Percentiles rank a stretch among this genome's conserved stretches.
These are phyloP conservation scores for Aaosphaeria arxii DNA, from an alignment of 2,329 filamentous ascomycete genomes.

Conservation along the genomic window DNA sequence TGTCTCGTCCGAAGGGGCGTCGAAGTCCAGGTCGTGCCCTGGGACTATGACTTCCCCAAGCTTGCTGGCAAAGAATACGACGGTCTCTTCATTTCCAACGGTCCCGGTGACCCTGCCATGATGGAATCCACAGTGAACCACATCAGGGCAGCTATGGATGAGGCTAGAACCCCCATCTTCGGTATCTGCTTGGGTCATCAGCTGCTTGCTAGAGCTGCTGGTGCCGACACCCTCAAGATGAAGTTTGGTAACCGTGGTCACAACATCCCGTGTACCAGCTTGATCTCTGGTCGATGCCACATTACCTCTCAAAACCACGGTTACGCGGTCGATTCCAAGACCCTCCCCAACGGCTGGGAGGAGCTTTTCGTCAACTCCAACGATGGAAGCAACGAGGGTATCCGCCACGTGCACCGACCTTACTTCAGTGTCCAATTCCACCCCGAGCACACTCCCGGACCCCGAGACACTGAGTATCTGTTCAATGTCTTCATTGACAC, in stretches of 20 bases:
- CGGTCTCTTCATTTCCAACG: constrained; percentile 96
- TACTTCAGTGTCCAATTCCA: constrained; percentile 99
- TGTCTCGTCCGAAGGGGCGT: constrained; percentile 89
- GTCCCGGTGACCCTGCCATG: constrained; percentile 89
- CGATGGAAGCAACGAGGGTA: constrained; percentile 96
- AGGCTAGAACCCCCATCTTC: constrained; percentile 83
- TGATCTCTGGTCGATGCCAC: constrained; percentile 94
- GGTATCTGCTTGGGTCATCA: constrained; percentile 97
- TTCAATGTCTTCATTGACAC: constrained; percentile 96
- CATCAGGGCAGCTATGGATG: constrained; percentile 71
- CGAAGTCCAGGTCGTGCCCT: constrained; percentile 91
- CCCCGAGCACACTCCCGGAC: constrained; percentile 93
- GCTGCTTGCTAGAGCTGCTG: constrained; percentile 82
- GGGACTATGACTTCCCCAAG: constrained; percentile 86
- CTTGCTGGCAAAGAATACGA: constrained; percentile 83
- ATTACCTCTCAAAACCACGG: constrained; percentile 99
- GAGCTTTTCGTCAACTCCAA: constrained; percentile 98
- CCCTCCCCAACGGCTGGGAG: constrained; percentile 75
- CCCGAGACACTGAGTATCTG: constrained; percentile 90
- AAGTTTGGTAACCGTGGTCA: constrained; percentile 99
- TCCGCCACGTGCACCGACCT: constrained; percentile 78
- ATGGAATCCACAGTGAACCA: constrained; percentile 77
- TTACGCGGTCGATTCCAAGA: constrained; percentile 82
- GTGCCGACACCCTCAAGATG: constrained; percentile 88
- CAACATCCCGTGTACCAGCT: constrained; percentile 96